Evolutionary conservation across 2,329 filamentous ascomycete species (phyloP).

Genomic region (Penicillium sp.): DNA sequence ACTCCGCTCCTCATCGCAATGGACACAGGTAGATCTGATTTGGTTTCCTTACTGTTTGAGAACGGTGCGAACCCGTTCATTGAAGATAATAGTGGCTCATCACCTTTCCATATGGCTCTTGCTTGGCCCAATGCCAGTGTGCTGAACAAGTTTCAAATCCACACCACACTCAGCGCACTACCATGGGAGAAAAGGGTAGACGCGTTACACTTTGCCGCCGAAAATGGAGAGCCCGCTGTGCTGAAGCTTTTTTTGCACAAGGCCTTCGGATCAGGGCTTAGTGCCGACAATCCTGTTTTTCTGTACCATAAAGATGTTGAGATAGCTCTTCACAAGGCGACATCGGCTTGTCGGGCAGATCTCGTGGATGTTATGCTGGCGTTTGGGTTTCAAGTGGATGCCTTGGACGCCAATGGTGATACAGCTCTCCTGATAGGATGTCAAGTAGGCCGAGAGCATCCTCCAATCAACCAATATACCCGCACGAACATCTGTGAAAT

Average conservation of each 20-base stretch:
- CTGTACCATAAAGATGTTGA: neutral
- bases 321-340: conserved; percentile 4
- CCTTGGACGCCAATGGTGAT: neutral
- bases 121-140: conserved; percentile 1
- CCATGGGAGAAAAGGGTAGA: neutral
- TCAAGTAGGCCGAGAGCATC: neutral
- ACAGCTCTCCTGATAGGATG: conserved; percentile 6
- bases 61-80: conserved; percentile 7
- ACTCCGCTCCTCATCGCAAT: conserved; percentile 10
- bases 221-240: neutral
- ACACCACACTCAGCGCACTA: neutral
- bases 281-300: neutral
- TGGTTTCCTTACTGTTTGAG: conserved; percentile 6
- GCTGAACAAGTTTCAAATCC: conserved; percentile 1
- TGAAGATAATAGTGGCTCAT: conserved; percentile 1
- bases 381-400: conserved; percentile 2
- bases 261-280: neutral
- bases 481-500: conserved; percentile 6
- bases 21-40: conserved; percentile 2
- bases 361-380: conserved; percentile 1
- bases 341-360: conserved; percentile 1
- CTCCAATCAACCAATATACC: neutral
- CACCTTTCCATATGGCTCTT: conserved; percentile 9
- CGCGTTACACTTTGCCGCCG: conserved; percentile 5
- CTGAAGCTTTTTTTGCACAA: conserved; percentile 1